A percentile compares a stretch with the other conserved stretches of the same genome.
Evolutionary conservation across 2,329 filamentous ascomycete genomes (phyloP).

Genomic region (Microdochium nivale): DNA sequence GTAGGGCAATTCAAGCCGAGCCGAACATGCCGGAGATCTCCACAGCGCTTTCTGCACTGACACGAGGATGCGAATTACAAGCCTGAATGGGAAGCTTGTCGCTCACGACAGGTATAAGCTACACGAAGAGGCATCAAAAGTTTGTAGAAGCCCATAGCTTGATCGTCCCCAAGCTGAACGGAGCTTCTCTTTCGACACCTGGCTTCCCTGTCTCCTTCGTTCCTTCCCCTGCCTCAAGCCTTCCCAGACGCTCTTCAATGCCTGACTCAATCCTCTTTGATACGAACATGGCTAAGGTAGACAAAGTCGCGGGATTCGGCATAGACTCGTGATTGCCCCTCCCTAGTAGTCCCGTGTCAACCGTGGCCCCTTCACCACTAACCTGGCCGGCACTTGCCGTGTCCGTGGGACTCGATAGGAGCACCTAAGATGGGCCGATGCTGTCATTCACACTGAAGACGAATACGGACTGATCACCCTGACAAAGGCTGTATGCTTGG

Average conservation of each 20-base stretch:
- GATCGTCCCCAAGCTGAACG: not conserved
- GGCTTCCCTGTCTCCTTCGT: not conserved
- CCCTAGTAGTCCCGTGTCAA: not conserved
- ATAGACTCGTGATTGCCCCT: not conserved
- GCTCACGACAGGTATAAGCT: not conserved
- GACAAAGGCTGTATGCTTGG: not conserved
- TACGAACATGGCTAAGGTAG: not conserved
- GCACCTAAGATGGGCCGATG: not conserved
- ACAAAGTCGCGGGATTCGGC: not conserved
- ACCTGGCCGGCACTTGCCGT: not conserved
- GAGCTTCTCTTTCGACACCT: not conserved
- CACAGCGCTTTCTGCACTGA: too few species aligned
- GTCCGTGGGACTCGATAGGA: not conserved
- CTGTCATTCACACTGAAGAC: not conserved
- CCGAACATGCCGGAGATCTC: too few species aligned
- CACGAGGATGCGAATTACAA: not conserved
- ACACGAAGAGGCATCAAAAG: not conserved
- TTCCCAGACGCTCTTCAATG: not conserved
- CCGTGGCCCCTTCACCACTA: not conserved
- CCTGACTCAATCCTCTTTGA: not conserved
- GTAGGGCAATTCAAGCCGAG: too few species aligned
- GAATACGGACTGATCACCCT: not conserved
- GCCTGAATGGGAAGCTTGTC: not conserved
- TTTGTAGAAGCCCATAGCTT: not conserved
- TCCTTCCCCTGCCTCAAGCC: not conserved